phyloP scores from a whole-genome alignment of 768 basidiomycete species.

The Agaricus subrufescens region DNA sequence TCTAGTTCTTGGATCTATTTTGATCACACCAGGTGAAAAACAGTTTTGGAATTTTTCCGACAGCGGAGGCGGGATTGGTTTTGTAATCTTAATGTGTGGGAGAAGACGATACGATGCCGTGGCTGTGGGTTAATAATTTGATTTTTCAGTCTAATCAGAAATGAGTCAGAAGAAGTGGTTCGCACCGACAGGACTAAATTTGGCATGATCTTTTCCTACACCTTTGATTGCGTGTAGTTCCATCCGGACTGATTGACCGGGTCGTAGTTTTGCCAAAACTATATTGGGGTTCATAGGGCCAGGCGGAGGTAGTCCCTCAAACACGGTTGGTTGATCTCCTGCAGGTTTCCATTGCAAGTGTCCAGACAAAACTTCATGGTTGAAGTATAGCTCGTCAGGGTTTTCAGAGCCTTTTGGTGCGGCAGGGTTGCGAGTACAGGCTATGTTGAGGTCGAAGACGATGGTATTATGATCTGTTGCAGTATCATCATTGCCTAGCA shows the following conservation, averaged over 20 bases:
- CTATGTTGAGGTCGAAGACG: conserved; percentile 72
- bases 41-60: conserved; percentile 82
- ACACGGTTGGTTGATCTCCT: conserved; percentile 70
- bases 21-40: conserved; percentile 82
- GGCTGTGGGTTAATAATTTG: conserved; percentile 38
- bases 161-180: conserved; percentile 4
- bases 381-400: conserved; percentile 62
- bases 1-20: conserved; percentile 52
- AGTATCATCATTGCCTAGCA: conserved; percentile 39
- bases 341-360: conserved; percentile 76
- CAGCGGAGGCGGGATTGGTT: conserved; percentile 73
- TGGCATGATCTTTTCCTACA: conserved; percentile 92
- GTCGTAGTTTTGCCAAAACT: conserved; percentile 85
- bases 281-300: conserved; percentile 75
- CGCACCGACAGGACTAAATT: conserved; percentile 92
- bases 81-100: conserved; percentile 72
- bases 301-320: conserved; percentile 44
- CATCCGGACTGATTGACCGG: conserved; percentile 83
- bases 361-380: conserved; percentile 63
- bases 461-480: conserved; percentile 89
- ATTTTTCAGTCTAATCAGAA: not conserved
- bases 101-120: conserved; percentile 94
- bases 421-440: conserved; percentile 58
- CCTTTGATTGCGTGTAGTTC: conserved; percentile 91
- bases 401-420: conserved; percentile 50